Evolutionary conservation across 768 basidiomycete species (phyloP), one percentile per base, ranked within the genome.

Genomic region (Phylloporus rhodoxanthus): DNA sequence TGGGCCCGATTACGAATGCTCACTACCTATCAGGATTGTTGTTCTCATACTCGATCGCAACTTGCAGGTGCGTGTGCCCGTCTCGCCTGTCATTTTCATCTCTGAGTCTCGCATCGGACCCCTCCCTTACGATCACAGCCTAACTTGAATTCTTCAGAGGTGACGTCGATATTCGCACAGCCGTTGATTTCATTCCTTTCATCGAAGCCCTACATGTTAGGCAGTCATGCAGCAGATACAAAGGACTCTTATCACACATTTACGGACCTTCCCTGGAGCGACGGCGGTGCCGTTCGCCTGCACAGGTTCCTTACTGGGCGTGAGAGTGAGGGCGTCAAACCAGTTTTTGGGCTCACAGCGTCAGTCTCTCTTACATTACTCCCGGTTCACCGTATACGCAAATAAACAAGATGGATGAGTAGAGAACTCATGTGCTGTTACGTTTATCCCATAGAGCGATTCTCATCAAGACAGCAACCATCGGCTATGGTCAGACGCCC

Each of bases 311-410:
- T 92, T 44, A 95, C 91, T 1, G 92, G 92, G 0, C 72, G 91
- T 36, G 91, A 95, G 63, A 81, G 77, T 2, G 82, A 84, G 13
- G 91, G 91, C 0, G 78, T 90, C 13, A 93, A 91, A 59, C 91
- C 91, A n/a, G 80, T 94, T 0, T 89, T 82, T 56, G 91, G 91
- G 8, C 68, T 95, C 8, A 95, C 91, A 25, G 82, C 91, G 90
- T 93, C 63, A 54, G 86, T 77, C 7, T 19, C 26, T 19, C 34
- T 13, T 15, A 33, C 25, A 15, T 11, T 26, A 8, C 5, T 3
- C 5, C 17, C 15, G 33, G 11, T 13, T 8, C 23, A 11, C 13
- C 7, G 10, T 11, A 29, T 19, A 13, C 21, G 19, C 23, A 23
- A 14, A 40, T 23, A 2, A 26, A 8, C 17, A 25, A 15, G 23